These are phyloP conservation scores for Erodium texanum DNA, from an alignment of 441 rosid genomes.

Conservation along the genomic window DNA sequence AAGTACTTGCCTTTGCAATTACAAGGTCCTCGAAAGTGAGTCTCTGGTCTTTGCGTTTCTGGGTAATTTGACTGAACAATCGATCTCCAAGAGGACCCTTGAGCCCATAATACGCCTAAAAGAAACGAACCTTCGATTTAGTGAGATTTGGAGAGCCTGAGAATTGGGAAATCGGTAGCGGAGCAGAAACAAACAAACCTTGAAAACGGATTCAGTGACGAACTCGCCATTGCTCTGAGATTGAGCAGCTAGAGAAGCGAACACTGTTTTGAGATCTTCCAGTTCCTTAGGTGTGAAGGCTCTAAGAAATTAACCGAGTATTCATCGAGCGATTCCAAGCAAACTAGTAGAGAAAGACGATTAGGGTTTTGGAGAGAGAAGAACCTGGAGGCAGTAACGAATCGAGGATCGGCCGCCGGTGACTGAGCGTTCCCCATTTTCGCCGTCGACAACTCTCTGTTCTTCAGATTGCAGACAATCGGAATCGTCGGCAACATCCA, in stretches of 20 bases:
- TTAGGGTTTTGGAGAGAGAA: not conserved
- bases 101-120: constrained; percentile 51
- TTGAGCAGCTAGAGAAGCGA: constrained; percentile 49
- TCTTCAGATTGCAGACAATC: not conserved
- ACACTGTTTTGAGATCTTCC: constrained; percentile 51
- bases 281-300: constrained; percentile 60
- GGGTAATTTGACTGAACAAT: constrained; percentile 56
- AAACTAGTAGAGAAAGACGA: constrained; percentile 4
- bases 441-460: not conserved
- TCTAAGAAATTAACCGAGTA: constrained; percentile 26
- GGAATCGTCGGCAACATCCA: not conserved
- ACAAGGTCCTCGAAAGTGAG: constrained; percentile 64
- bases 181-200: constrained; percentile 33
- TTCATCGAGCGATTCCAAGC: constrained; percentile 1
- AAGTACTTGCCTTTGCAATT: constrained; percentile 53
- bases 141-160: not conserved
- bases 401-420: constrained; percentile 50
- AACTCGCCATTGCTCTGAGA: constrained; percentile 42
- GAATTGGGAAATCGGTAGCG: not conserved
- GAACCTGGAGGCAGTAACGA: constrained; percentile 63
- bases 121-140: not conserved
- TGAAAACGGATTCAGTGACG: constrained; percentile 48
- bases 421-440: constrained; percentile 74
- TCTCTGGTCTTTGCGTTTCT: constrained; percentile 48
- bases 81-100: constrained; percentile 52